A percentile compares a stretch with the other conserved stretches of the same genome.
These are phyloP conservation scores for Coelastrella sp. DNA, from an alignment of 139 green algal genomes.

Conservation along the genomic window DNA sequence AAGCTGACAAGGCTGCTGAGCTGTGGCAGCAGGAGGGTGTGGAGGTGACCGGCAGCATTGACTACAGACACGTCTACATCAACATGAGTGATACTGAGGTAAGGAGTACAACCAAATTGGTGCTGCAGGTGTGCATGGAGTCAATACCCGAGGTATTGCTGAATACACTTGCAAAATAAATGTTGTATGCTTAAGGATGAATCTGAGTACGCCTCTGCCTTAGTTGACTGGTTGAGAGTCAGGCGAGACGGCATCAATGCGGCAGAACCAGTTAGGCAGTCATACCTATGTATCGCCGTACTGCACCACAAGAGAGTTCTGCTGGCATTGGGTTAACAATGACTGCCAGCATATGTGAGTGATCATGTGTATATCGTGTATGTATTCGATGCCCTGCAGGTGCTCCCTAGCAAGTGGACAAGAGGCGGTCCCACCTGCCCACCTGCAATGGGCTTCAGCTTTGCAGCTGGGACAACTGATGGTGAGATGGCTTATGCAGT, in stretches of 20 bases:
- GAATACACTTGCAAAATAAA: too few relatives aligned
- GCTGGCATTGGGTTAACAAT: too few relatives aligned
- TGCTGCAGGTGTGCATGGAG: not conserved
- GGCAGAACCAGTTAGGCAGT: too few relatives aligned
- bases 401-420: constrained; percentile 60
- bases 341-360: not conserved
- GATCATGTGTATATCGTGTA: not conserved
- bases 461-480: constrained; percentile 91
- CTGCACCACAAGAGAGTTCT: too few relatives aligned
- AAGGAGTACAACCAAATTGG: too few relatives aligned
- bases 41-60: constrained; percentile 60
- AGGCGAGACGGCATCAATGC: too few relatives aligned
- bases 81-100: constrained; percentile 80
- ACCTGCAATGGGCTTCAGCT: constrained; percentile 89
- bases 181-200: too few relatives aligned
- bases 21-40: constrained; percentile 56
- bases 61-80: constrained; percentile 79
- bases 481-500: constrained; percentile 35
- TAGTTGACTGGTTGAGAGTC: too few relatives aligned
- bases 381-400: constrained; percentile 11
- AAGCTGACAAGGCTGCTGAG: constrained; percentile 74
- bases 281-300: too few relatives aligned
- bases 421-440: constrained; percentile 73
- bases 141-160: not conserved
- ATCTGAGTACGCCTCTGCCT: too few relatives aligned